These are phyloP conservation scores for Dalbergia cochinchinensis DNA, from an alignment of 306 rosid genomes.

Conservation along the genomic window DNA sequence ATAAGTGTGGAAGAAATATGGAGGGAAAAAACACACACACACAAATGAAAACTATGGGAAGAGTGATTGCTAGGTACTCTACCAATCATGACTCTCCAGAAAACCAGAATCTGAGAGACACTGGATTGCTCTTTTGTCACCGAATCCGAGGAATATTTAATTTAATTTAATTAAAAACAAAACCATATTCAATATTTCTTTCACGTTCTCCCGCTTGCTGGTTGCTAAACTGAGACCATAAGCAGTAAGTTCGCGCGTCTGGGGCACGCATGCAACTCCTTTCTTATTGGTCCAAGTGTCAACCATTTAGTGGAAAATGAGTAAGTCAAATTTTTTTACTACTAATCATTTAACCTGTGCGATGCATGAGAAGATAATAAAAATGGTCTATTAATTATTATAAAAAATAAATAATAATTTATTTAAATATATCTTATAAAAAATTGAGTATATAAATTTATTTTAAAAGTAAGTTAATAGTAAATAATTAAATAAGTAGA, in stretches of 20 bases:
- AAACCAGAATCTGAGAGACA: neutral
- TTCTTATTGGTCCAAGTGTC: neutral
- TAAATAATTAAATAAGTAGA: too few species aligned
- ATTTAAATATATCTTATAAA: too few species aligned
- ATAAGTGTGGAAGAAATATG: neutral
- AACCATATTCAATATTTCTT: conserved; percentile 11
- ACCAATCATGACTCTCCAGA: conserved; percentile 5
- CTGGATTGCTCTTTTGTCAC: neutral
- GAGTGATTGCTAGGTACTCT: conserved; percentile 10
- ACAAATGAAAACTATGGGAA: neutral
- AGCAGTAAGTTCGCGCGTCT: neutral
- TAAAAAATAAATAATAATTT: too few species aligned
- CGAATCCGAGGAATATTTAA: neutral
- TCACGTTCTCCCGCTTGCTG: conserved; percentile 14
- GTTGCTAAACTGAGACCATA: neutral
- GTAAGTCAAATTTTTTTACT: neutral
- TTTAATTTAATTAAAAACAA: neutral
- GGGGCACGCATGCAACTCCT: neutral
- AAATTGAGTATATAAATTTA: too few species aligned
- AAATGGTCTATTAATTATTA: too few species aligned
- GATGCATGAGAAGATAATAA: too few species aligned
- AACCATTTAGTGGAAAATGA: neutral
- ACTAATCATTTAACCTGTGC: too few species aligned
- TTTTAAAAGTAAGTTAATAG: too few species aligned
- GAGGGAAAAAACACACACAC: neutral